These are phyloP conservation scores for Phoenix dactylifera DNA, from an alignment of 176 grass and related monocot species.

Conservation along the genomic window DNA sequence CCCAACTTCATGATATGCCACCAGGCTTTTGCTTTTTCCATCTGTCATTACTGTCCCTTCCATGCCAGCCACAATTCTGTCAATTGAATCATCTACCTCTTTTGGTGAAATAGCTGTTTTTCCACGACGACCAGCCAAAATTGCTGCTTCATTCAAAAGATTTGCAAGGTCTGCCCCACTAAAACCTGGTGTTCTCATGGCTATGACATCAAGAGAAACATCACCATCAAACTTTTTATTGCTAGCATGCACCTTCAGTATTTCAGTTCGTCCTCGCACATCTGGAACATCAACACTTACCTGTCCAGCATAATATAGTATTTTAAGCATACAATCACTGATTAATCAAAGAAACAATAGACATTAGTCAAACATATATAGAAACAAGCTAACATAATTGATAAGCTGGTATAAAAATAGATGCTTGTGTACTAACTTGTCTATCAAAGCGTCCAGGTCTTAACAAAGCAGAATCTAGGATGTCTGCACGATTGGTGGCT, in stretches of 20 bases:
- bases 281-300: conserved; percentile 1
- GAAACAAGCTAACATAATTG: too few relatives aligned
- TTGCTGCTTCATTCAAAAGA: conserved; percentile 1
- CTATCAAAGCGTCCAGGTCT: too few relatives aligned
- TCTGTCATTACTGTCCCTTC: too few relatives aligned
- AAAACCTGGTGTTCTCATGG: conserved; percentile 4
- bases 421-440: too few relatives aligned
- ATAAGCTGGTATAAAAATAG: too few relatives aligned
- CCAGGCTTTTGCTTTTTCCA: too few relatives aligned
- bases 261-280: conserved; percentile 1
- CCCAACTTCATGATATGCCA: too few relatives aligned
- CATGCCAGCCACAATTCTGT: too few relatives aligned
- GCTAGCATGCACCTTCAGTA: not conserved
- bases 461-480: too few relatives aligned
- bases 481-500: not conserved
- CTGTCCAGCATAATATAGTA: not conserved
- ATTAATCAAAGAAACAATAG: too few relatives aligned
- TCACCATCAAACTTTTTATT: not conserved
- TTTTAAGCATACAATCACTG: too few relatives aligned
- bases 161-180: conserved; percentile 4
- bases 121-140: conserved; percentile 4
- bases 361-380: too few relatives aligned
- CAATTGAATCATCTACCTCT: not conserved
- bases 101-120: conserved; percentile 1
- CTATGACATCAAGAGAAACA: conserved; percentile 2